phyloP scores from a whole-genome alignment of 1,284 basidiomycete genomes.

The Rugosomyces carneus region DNA sequence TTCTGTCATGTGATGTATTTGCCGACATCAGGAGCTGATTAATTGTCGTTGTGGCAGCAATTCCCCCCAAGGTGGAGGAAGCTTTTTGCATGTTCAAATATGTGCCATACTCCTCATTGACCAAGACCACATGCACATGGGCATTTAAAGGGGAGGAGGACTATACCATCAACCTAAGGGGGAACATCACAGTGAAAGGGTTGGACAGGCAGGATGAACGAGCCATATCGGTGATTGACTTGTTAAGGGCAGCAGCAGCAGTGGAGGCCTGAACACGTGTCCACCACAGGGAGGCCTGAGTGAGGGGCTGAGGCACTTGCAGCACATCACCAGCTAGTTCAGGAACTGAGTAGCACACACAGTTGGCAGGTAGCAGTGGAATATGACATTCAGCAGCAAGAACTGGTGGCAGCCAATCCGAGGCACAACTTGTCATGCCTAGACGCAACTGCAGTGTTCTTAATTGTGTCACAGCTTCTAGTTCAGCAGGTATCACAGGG shows the following conservation, averaged over 20 bases:
- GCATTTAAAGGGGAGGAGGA: slow-evolving; percentile 1
- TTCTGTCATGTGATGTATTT: too few species aligned
- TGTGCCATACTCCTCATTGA: not conserved
- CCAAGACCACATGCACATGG: not conserved
- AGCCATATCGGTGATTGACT: not conserved
- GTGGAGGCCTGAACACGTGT: slow-evolving; percentile 1
- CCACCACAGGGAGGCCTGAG: not conserved
- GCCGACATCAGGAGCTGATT: too few species aligned
- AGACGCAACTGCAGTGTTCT: too few species aligned
- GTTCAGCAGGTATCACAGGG: too few species aligned
- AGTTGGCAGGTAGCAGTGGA: not conserved
- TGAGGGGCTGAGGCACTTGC: not conserved
- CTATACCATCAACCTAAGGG: not conserved
- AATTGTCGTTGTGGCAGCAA: too few species aligned
- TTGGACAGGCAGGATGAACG: not conserved
- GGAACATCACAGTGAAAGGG: not conserved
- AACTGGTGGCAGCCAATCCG: not conserved
- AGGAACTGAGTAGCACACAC: not conserved
- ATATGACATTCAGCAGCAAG: not conserved
- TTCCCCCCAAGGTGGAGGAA: slow-evolving; percentile 1
- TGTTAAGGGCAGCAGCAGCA: not conserved
- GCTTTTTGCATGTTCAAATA: not conserved
- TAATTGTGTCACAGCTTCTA: too few species aligned
- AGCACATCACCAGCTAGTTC: slow-evolving; percentile 1
- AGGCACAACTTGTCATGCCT: not conserved